These are phyloP conservation scores for Nitzschia putrida DNA, from an alignment of 108 stramenopile species.

Conservation along the genomic window DNA sequence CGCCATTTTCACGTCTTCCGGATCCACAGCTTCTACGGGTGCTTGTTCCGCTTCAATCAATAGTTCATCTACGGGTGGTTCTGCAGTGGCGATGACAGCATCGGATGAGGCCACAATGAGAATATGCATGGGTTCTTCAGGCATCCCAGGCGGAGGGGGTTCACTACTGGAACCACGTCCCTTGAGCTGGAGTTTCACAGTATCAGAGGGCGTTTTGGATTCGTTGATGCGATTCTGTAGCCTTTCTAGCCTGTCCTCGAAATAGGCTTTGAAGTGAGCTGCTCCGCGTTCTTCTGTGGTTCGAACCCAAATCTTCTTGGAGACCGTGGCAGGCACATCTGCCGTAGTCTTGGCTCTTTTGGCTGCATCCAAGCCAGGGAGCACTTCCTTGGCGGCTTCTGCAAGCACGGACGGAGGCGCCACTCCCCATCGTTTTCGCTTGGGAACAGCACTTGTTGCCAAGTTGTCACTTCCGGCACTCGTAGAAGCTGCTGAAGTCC, in stretches of 20 bases:
- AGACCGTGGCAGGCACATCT: not conserved
- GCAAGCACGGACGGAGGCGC: constrained; percentile 10
- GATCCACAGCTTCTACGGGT: constrained; percentile 50
- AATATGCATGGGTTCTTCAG: constrained; percentile 72
- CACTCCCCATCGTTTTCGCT: constrained; percentile 51
- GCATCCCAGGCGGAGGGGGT: constrained; percentile 51
- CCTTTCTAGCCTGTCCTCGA: constrained; percentile 27
- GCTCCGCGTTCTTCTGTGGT: constrained; percentile 39
- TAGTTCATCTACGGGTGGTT: constrained; percentile 48
- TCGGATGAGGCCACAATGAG: constrained; percentile 57
- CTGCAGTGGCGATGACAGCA: constrained; percentile 52
- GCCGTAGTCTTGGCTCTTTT: constrained; percentile 22
- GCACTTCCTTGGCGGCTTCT: constrained; percentile 12
- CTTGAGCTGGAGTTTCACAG: constrained; percentile 28
- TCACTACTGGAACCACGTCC: constrained; percentile 43
- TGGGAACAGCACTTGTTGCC: constrained; percentile 26
- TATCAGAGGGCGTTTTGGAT: constrained; percentile 14
- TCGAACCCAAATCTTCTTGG: constrained; percentile 51
- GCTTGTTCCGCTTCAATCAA: constrained; percentile 70
- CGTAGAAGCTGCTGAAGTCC: constrained; percentile 8
- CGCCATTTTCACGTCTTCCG: constrained; percentile 17
- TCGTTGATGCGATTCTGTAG: constrained; percentile 9
- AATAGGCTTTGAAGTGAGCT: constrained; percentile 37
- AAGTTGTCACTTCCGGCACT: constrained; percentile 6
- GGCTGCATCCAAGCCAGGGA: constrained; percentile 42